Evolutionary conservation across 257 asterid species (phyloP).

Genomic region (Leonotis leonurus): DNA sequence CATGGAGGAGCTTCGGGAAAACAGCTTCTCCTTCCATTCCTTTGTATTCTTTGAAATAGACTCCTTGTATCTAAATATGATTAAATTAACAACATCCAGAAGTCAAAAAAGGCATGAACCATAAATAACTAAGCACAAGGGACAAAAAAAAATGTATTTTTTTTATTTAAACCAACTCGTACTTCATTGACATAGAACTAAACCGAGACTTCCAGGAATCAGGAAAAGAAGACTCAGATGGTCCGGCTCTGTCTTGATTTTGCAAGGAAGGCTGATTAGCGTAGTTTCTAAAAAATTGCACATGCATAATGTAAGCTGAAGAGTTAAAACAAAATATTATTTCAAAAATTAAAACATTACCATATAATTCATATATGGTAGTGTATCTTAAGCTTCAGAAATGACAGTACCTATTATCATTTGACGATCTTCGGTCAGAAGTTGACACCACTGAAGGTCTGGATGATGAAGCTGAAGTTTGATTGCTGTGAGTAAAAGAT

Average conservation of each 20-base stretch:
- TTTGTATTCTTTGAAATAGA: conserved; percentile 68
- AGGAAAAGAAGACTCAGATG: conserved; percentile 67
- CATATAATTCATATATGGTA: background rate
- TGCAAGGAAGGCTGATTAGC: conserved; percentile 32
- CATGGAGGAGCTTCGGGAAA: conserved; percentile 71
- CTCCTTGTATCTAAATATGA: conserved; percentile 65
- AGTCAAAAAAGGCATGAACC: background rate
- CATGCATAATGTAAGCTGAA: conserved; percentile 1
- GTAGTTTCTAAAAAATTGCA: conserved; percentile 37
- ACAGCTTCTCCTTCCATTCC: conserved; percentile 88
- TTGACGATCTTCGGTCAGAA: conserved; percentile 27
- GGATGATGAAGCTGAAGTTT: conserved; percentile 45
- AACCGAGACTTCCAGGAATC: conserved; percentile 79
- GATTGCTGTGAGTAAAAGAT: conserved; percentile 29
- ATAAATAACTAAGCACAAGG: background rate
- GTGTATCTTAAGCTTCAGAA: conserved; percentile 9
- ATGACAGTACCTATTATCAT: conserved; percentile 41
- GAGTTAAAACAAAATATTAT: background rate
- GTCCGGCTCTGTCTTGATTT: conserved; percentile 66
- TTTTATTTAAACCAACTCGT: conserved; percentile 16
- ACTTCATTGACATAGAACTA: conserved; percentile 74
- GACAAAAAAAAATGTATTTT: background rate
- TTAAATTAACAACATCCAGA: conserved; percentile 7
- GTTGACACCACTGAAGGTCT: conserved; percentile 28
- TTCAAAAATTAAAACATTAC: background rate